Percentiles rank a stretch among this genome's conserved stretches.
phyloP scores from a whole-genome alignment of 805 yeast genomes.

The Peterozyma toletana region DNA sequence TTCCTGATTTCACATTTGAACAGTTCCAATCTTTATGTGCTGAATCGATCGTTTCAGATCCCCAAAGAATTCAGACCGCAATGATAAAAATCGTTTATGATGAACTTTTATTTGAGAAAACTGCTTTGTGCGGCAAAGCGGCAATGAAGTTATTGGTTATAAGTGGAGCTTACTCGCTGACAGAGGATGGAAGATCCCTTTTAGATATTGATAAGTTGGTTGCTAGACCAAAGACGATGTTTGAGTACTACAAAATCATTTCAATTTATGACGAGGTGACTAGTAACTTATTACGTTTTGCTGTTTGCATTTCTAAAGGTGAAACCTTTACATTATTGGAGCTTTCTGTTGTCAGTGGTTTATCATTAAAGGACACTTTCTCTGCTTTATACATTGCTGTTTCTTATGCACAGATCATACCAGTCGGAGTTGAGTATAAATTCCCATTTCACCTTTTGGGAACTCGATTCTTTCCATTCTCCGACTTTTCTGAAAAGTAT shows the following conservation, averaged over 20 bases:
- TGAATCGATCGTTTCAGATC: too few relatives aligned
- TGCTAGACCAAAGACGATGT: too few relatives aligned
- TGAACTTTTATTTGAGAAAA: slow-evolving; percentile 1
- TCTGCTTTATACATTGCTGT: slow-evolving; percentile 25
- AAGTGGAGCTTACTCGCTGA: not conserved
- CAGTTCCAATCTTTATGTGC: too few relatives aligned
- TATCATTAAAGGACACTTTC: slow-evolving; percentile 24
- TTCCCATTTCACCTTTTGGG: slow-evolving; percentile 33
- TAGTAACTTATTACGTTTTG: slow-evolving; percentile 25
- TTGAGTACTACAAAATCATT: too few relatives aligned
- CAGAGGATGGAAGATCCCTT: not conserved
- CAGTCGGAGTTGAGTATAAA: slow-evolving; percentile 36
- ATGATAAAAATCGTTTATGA: slow-evolving; percentile 2
- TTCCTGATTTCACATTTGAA: too few relatives aligned
- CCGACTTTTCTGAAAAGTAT: slow-evolving; percentile 21
- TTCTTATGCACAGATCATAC: slow-evolving; percentile 25
- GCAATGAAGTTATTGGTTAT: not conserved
- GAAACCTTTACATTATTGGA: slow-evolving; percentile 29
- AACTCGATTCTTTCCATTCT: slow-evolving; percentile 17
- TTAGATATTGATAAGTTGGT: not conserved
- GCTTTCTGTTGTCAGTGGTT: slow-evolving; percentile 28
- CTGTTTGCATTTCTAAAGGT: slow-evolving; percentile 33
- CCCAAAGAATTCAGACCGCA: not conserved
- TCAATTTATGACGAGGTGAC: slow-evolving; percentile 2
- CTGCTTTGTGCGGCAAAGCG: not conserved